phyloP scores from a whole-genome alignment of 495 filamentous ascomycete species.

The Hyaloscypha variabilis region DNA sequence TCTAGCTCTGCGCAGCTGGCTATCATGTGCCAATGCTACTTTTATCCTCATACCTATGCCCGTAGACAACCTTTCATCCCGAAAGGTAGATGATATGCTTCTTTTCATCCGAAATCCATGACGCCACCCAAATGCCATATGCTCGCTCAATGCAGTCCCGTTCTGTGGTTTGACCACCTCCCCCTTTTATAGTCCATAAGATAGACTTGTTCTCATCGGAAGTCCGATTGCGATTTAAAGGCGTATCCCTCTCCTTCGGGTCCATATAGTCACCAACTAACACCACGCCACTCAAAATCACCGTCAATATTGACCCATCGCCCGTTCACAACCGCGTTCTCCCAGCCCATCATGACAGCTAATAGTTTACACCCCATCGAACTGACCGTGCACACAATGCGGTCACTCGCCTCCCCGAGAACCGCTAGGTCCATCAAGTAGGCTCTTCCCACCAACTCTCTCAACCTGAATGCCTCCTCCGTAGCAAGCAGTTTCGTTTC shows the following conservation, averaged over 20 bases:
- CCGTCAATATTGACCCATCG: constrained; percentile 78
- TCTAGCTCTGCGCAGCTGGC: background rate
- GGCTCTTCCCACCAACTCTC: constrained; percentile 67
- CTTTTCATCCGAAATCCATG: background rate
- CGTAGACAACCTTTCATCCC: background rate
- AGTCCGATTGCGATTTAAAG: background rate
- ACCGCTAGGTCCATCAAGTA: constrained; percentile 75
- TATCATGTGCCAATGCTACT: background rate
- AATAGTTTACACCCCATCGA: constrained; percentile 66
- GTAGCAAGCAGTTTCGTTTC: constrained; percentile 40
- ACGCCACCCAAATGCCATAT: background rate
- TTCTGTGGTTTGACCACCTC: background rate
- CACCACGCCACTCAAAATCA: constrained; percentile 39
- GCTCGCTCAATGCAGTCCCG: background rate
- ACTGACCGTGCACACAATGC: constrained; percentile 67
- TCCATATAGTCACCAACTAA: constrained; percentile 25
- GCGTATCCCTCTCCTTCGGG: background rate
- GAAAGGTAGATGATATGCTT: background rate
- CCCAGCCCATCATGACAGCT: constrained; percentile 82
- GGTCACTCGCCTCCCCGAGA: constrained; percentile 60
- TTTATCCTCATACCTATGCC: background rate
- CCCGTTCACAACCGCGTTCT: constrained; percentile 54
- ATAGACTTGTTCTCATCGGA: background rate
- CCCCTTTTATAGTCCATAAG: background rate
- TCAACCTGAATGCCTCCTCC: constrained; percentile 54